A percentile compares a stretch with the other conserved stretches of the same genome.
Evolutionary conservation across 495 filamentous ascomycete genomes (phyloP).

Genomic region (Penicillium arizonense): DNA sequence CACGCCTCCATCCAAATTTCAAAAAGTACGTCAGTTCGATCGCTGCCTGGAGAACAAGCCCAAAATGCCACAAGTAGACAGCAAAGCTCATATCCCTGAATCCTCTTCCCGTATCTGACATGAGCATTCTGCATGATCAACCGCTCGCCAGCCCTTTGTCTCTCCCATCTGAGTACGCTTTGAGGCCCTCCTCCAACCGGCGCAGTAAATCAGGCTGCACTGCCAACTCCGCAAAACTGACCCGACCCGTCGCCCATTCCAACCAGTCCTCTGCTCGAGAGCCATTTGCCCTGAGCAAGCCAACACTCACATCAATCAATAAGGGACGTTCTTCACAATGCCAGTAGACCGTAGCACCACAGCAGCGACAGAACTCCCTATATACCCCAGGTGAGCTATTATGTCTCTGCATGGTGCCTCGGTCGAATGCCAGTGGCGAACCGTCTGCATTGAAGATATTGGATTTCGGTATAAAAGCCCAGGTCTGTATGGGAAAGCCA

Average conservation of each 20-base stretch:
- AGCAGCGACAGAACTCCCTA: constrained; percentile 62
- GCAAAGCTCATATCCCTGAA: no score
- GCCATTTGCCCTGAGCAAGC: constrained; percentile 53
- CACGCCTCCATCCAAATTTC: neutral
- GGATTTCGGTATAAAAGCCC: constrained; percentile 63
- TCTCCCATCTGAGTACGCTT: neutral
- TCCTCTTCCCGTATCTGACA: no score
- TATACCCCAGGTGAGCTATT: constrained; percentile 51
- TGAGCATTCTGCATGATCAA: neutral
- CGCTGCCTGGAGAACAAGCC: neutral
- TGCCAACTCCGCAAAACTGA: constrained; percentile 64
- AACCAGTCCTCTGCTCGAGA: constrained; percentile 59
- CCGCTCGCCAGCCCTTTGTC: neutral
- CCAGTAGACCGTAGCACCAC: constrained; percentile 70
- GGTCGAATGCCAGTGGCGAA: constrained; percentile 39
- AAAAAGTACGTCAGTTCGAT: neutral
- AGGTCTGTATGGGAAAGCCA: constrained; percentile 67
- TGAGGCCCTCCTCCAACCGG: constrained; percentile 20
- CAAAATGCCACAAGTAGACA: no score
- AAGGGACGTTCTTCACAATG: constrained; percentile 53
- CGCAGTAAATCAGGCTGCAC: constrained; percentile 40
- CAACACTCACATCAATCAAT: constrained; percentile 65
- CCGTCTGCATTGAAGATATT: constrained; percentile 52
- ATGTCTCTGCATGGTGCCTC: constrained; percentile 52
- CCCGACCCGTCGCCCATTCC: constrained; percentile 55